Evolutionary conservation across 306 rosid species (phyloP), one percentile per base, ranked within the genome.

Genomic region (Crotalaria pallida): DNA sequence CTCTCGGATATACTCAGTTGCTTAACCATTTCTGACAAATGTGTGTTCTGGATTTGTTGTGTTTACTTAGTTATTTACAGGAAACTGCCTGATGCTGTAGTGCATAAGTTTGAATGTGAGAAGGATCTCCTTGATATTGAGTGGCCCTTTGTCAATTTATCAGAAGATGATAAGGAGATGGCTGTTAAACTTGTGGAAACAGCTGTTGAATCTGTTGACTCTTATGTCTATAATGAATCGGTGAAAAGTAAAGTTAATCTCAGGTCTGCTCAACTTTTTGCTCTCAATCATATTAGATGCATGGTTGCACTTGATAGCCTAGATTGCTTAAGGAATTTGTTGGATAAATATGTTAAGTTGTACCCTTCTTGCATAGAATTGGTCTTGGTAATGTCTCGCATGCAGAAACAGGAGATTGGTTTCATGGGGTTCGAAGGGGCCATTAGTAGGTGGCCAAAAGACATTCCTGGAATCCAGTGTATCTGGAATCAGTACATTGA

Each of bases 11-110:
- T 88, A 69, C 87, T 76, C 80, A 79, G 80, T 77, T 85, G 89
- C 92, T 82, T 93, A 75, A 88, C 85, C 72, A 24, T 91, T 79
- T 85, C 86, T 87, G 98, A 94, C 83, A 90, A 85, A 83, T 94
- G 94, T 89, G 79, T 94, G 67, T 88, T 88, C 87, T 91, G 98
- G 96, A 71, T 94, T 77, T 88, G 89, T 83, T 86, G 91, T 87
- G 82, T 87, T 81, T 94, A 94, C 87, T 84, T 94, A 75, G 97
- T 88, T 84, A 77, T 87, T 83, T 90, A 94, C 93, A 87, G 89
- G 88, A 90, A 86, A 81, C 81, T 90, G 71, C 97, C 98, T 66
- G 92, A 85, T 66, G 90, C 83, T 80, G 79, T 90, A 5, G 81
- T 87, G 38, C 89, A 69, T 75, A 92, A 81, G 72, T 84, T 90